These are phyloP conservation scores for Tephrocybe sp. DNA, from an alignment of 768 basidiomycete genomes.

Conservation along the genomic window DNA sequence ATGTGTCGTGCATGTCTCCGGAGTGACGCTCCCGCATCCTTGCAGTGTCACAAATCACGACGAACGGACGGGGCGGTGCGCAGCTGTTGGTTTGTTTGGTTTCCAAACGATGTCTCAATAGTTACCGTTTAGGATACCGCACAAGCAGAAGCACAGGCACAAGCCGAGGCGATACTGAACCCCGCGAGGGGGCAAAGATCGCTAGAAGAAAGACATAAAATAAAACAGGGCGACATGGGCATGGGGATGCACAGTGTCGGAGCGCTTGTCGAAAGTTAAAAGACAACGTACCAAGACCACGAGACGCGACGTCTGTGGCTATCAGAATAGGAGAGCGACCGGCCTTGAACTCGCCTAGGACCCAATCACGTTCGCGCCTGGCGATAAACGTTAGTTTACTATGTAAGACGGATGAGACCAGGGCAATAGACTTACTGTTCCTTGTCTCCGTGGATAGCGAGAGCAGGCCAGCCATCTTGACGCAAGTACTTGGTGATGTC, in stretches of 20 bases:
- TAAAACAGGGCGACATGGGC: slow-evolving; percentile 21
- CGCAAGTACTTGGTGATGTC: slow-evolving; percentile 98
- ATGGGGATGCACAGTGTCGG: slow-evolving; percentile 26
- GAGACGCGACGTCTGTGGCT: slow-evolving; percentile 98
- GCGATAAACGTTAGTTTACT: too few relatives aligned
- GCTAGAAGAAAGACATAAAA: slow-evolving; percentile 17
- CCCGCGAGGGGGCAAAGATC: slow-evolving; percentile 16
- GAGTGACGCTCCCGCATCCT: slow-evolving; percentile 30
- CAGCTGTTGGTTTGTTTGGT: slow-evolving; percentile 18
- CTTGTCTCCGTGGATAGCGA: slow-evolving; percentile 99
- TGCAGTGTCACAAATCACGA: slow-evolving; percentile 13
- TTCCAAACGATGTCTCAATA: slow-evolving; percentile 18
- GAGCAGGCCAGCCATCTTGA: slow-evolving; percentile 99
- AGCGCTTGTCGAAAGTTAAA: slow-evolving; percentile 56
- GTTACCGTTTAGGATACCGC: slow-evolving; percentile 27
- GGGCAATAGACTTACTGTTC: slow-evolving; percentile 86
- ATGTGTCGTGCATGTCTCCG: slow-evolving; percentile 38
- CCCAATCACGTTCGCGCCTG: slow-evolving; percentile 99
- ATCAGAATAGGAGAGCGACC: slow-evolving; percentile 97
- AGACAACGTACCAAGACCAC: slow-evolving; percentile 95
- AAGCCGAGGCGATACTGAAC: slow-evolving; percentile 19
- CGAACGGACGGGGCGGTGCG: slow-evolving; percentile 9
- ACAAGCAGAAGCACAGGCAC: slow-evolving; percentile 16
- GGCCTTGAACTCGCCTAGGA: slow-evolving; percentile 96
- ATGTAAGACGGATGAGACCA: neutral